Evolutionary conservation across 129 eudicot species (phyloP).

Genomic region (Flaveria robusta): DNA sequence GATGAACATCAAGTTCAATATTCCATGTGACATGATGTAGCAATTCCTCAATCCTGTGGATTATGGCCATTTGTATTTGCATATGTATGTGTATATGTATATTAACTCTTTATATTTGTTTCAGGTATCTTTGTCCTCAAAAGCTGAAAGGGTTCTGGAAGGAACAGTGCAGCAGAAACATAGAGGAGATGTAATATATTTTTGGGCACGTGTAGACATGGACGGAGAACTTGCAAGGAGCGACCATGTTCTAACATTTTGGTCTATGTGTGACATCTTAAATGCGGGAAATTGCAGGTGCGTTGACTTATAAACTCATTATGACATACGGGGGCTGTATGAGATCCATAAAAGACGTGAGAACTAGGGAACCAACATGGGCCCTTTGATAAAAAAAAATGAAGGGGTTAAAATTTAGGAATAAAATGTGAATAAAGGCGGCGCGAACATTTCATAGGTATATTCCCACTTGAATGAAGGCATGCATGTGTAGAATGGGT

Average conservation of each 20-base stretch:
- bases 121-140: conserved; percentile 75
- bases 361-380: not conserved
- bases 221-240: conserved; percentile 57
- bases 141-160: conserved; percentile 83
- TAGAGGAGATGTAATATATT: conserved; percentile 81
- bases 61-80: conserved; percentile 14
- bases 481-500: not conserved
- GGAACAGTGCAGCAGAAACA: conserved; percentile 52
- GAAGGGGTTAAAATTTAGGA: not conserved
- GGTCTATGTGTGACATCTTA: conserved; percentile 93
- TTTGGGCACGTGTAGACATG: conserved; percentile 72
- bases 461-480: too few species aligned
- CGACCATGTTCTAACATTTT: conserved; percentile 60
- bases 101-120: conserved; percentile 15
- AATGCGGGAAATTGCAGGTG: conserved; percentile 97
- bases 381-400: not conserved
- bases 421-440: not conserved
- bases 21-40: conserved; percentile 19
- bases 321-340: not conserved
- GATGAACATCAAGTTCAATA: not conserved
- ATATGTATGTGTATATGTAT: not conserved
- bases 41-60: not conserved
- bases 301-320: not conserved
- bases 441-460: too few species aligned
- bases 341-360: not conserved